Evolutionary conservation across 1,284 basidiomycete species (phyloP), one percentile per base, ranked within the genome.

Genomic region (Vanrija humicola): DNA sequence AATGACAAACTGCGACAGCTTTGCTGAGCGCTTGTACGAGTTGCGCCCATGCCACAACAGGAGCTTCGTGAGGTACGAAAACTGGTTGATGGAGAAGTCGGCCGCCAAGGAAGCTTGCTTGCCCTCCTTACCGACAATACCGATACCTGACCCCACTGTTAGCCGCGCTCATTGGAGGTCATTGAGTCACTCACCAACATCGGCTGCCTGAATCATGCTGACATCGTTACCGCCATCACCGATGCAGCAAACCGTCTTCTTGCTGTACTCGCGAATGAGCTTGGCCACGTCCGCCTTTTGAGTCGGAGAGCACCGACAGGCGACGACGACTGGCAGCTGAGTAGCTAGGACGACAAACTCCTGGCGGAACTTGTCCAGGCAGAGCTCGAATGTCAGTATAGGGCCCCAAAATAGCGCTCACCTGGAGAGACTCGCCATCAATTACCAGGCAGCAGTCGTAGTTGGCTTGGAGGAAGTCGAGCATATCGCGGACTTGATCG

Each of bases 101-200:
- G 96, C 96, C 0, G 96, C 95, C 2, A 98, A 83, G 0, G 93
- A 96, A 0, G 96, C 96, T 76, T 98, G 96, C 74, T 91, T 95
- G 15, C 96, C 96, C 79, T 98, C 96, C 74, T 98, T 98, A 16
- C 96, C 96, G 7, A 98, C 94, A 59, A 99, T 98, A 29, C 96
- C 96, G 29, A 99, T 84, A 38, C 94, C 93, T 92, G 18, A 28
- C 6, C 14, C 34, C 34, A 14, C 25, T 26, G 47, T 54, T 34
- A 60, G 52, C 43, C n/a, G 23, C 12, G 26, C 23, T 9, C 21
- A 15, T 43, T 23, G 39, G 25, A 28, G 2, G n/a, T 14, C 8
- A 34, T 38, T 38, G 40, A 21, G 28, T 12, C 5, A 84, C 86
- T 72, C 54, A 90, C 90, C 93, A 47, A 98, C 92, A 75, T 98